Evolutionary conservation across 2,329 filamentous ascomycete genomes (phyloP), one percentile per base, ranked within the genome.

Genomic region (Alternaria longipes): DNA sequence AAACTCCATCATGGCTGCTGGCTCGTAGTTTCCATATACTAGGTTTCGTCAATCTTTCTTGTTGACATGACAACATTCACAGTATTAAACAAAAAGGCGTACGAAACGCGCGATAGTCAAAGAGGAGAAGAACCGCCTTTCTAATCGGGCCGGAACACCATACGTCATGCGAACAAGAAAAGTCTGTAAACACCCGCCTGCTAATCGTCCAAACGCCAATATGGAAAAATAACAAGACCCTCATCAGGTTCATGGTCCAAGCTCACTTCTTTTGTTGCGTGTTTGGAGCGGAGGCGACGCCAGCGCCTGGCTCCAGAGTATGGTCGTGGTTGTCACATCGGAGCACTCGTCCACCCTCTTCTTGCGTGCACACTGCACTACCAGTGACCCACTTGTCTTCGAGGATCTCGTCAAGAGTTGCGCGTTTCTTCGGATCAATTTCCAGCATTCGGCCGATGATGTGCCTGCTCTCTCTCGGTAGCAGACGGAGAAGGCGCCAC

Each of bases 361-460:
- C 84, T 72, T 90, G 94, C 65, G 90, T 86, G 78, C 95, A 99
- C 42, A 97, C 93, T 20, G 91, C 84, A 32, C 92, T 92, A 70
- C 90, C 89, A 49, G 89, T 87, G n/a, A 98, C 89, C 95, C 95
- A 99, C 16, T 90, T 89, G 75, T 99, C 94, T 22, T 89, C 86
- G 53, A 97, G 81, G 18, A 99, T 91, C 73, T 99, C 93, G 24
- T 90, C 85, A 83, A 99, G 90, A 3, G 87, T 92, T 3, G 93
- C 94, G 58, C 95, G 88, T 67, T 91, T 90, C 74, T 88, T 90
- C 0, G 94, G 93, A 71, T 97, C 89, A 52, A 97, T 85, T 73
- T 95, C 93, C 36, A 99, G 86, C 95, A 99, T 99, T 59, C 91
- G 87, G 45, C 92, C 90, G 56, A 99, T 91, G 64, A 99, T 93